These are phyloP conservation scores for Coleophoma eucalyptorum DNA, from an alignment of 2,329 filamentous ascomycete species.

Conservation along the genomic window DNA sequence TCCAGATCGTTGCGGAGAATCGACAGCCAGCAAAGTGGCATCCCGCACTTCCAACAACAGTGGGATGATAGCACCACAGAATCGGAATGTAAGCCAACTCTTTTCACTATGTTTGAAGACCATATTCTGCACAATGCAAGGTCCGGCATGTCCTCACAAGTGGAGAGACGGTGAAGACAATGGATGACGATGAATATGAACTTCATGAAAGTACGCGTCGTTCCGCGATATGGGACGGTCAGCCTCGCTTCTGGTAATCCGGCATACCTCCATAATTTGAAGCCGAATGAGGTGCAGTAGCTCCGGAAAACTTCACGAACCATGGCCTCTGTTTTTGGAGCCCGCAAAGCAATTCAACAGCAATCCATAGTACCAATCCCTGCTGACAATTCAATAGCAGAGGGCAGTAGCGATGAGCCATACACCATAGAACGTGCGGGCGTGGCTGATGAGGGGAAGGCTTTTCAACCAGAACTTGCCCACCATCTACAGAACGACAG, in stretches of 20 bases:
- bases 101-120: too few species aligned
- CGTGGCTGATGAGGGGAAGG: neutral
- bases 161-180: too few species aligned
- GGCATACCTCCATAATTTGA: neutral
- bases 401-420: neutral
- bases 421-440: neutral
- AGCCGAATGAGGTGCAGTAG: neutral
- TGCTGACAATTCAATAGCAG: neutral
- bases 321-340: constrained; percentile 3
- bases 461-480: constrained; percentile 53
- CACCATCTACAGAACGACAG: constrained; percentile 75
- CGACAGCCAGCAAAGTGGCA: neutral
- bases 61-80: too few species aligned
- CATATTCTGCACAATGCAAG: too few species aligned
- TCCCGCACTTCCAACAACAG: neutral
- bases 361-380: neutral
- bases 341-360: neutral
- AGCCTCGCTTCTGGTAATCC: neutral
- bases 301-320: neutral
- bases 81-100: too few species aligned
- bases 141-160: too few species aligned
- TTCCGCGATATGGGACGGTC: too few species aligned
- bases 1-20: neutral
- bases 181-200: too few species aligned
- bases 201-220: too few species aligned